These are phyloP conservation scores for Citrus cavaleriei DNA, from an alignment of 345 rosid species.

Conservation along the genomic window DNA sequence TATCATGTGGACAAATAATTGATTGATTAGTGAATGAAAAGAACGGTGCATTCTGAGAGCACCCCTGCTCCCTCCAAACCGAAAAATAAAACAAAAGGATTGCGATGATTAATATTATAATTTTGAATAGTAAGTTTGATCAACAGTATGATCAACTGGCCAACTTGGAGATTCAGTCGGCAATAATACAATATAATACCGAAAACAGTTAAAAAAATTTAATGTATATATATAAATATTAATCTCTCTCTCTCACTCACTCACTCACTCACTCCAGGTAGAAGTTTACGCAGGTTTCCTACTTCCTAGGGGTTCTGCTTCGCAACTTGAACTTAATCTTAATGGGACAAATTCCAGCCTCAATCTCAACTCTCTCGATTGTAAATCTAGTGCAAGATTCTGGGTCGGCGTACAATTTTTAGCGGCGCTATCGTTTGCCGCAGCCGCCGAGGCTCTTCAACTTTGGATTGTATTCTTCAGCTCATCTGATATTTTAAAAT, in stretches of 20 bases:
- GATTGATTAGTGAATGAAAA: neutral
- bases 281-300: neutral
- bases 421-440: too few relatives aligned
- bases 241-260: neutral
- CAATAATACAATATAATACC: neutral
- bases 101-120: neutral
- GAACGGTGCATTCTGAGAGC: neutral
- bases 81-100: too few relatives aligned
- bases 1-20: neutral
- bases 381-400: neutral
- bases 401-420: neutral
- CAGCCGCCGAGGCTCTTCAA: neutral
- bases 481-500: neutral
- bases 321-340: neutral
- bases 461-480: neutral
- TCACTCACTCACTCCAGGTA: neutral
- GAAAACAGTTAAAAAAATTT: neutral
- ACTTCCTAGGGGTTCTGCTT: neutral
- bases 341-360: too few relatives aligned
- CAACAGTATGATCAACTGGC: neutral
- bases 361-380: neutral
- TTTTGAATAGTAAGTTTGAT: neutral
- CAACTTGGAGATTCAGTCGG: neutral
- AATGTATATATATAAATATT: too few relatives aligned
- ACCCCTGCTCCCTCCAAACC: neutral